A percentile compares a stretch with the other conserved stretches of the same genome.
These are phyloP conservation scores for Teunomyces funiuensis DNA, from an alignment of 805 yeast genomes.

Conservation along the genomic window DNA sequence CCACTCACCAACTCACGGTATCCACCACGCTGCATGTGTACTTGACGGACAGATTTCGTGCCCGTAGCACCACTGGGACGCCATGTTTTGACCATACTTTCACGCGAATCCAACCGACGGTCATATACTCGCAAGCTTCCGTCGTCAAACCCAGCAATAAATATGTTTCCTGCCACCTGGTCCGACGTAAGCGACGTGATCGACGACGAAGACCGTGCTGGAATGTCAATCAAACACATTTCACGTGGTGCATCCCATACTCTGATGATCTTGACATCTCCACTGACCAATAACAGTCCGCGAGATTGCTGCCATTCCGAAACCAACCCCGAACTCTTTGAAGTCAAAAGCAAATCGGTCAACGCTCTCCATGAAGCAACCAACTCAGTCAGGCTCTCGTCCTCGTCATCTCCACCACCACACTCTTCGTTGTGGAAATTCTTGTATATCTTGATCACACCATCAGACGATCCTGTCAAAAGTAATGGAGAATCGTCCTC, in stretches of 20 bases:
- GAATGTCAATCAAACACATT: constrained; percentile 79
- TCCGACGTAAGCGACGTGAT: constrained; percentile 90
- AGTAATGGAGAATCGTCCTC: constrained; percentile 90
- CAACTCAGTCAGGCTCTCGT: constrained; percentile 46
- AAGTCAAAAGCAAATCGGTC: constrained; percentile 78
- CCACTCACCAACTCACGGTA: constrained; percentile 86
- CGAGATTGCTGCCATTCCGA: constrained; percentile 97
- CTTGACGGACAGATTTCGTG: constrained; percentile 63
- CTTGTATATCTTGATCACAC: constrained; percentile 84
- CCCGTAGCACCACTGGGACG: constrained; percentile 31
- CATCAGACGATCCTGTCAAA: constrained; percentile 89
- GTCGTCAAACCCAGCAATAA: constrained; percentile 91
- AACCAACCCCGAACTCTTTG: constrained; percentile 77
- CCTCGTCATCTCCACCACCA: constrained; percentile 6
- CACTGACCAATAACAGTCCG: constrained; percentile 87
- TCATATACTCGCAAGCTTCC: constrained; percentile 89
- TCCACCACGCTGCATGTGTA: constrained; percentile 97
- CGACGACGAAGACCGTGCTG: constrained; percentile 87
- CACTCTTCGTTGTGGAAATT: constrained; percentile 55
- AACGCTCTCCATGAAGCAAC: constrained; percentile 92
- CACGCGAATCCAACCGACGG: constrained; percentile 79
- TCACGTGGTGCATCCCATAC: constrained; percentile 98
- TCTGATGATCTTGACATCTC: constrained; percentile 88
- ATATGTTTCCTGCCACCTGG: constrained; percentile 88
- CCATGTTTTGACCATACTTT: constrained; percentile 85